A percentile compares a stretch with the other conserved stretches of the same genome.
phyloP scores from a whole-genome alignment of 495 filamentous ascomycete species.

The Cairneyella variabilis region DNA sequence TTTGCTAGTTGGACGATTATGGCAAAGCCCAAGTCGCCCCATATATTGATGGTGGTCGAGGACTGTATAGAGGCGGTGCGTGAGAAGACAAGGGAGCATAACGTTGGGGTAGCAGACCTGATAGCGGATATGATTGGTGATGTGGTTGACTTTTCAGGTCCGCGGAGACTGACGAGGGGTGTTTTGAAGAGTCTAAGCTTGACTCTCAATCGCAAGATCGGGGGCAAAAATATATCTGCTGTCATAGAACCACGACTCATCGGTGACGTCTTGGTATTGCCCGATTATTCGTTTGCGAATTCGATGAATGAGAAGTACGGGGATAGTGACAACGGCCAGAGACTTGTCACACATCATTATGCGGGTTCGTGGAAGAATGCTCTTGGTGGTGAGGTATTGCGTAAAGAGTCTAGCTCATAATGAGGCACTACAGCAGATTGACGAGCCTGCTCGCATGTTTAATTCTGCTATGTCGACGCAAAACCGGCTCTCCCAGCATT shows the following conservation, averaged over 20 bases:
- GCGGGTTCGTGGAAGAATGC: constrained; percentile 12
- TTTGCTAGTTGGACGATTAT: constrained; percentile 41
- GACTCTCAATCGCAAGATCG: constrained; percentile 10
- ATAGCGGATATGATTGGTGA: constrained; percentile 24
- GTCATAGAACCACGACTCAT: constrained; percentile 26
- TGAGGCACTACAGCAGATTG: too few species aligned
- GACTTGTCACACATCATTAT: constrained; percentile 14
- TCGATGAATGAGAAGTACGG: neutral
- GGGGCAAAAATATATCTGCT: constrained; percentile 18
- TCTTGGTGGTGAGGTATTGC: constrained; percentile 7
- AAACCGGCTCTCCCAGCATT: too few species aligned
- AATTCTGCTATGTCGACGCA: too few species aligned
- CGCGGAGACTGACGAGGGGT: constrained; percentile 26
- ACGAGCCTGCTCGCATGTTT: too few species aligned
- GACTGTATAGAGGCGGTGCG: constrained; percentile 25
- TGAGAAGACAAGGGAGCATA: constrained; percentile 11
- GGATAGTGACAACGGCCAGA: neutral
- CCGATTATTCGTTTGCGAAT: constrained; percentile 25
- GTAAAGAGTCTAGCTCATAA: too few species aligned
- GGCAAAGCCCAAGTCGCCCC: constrained; percentile 34
- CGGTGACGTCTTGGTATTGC: constrained; percentile 29
- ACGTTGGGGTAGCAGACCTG: constrained; percentile 24
- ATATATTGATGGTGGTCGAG: constrained; percentile 33
- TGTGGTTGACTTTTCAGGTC: constrained; percentile 31
- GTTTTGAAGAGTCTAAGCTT: constrained; percentile 27